A percentile compares a stretch with the other conserved stretches of the same genome.
These are phyloP conservation scores for Lentinus polychrous DNA, from an alignment of 1,284 basidiomycete species.

Conservation along the genomic window DNA sequence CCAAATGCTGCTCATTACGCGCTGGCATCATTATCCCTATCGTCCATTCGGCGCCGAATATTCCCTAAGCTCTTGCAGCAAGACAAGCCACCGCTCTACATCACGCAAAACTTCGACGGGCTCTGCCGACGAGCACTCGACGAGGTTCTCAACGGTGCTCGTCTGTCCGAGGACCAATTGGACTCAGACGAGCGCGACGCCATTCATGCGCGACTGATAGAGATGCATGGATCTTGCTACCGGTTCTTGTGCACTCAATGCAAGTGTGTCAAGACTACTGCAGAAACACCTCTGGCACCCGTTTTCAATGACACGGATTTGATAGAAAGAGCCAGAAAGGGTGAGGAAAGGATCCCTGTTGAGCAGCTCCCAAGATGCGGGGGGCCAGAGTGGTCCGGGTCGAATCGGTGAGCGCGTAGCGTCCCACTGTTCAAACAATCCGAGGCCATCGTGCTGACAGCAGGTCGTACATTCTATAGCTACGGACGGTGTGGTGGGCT, in stretches of 20 bases:
- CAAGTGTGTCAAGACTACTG: slow-evolving; percentile 21
- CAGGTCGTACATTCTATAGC: no score
- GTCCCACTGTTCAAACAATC: no score
- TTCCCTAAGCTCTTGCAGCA: slow-evolving; percentile 23
- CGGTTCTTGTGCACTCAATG: slow-evolving; percentile 44
- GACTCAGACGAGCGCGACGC: not conserved
- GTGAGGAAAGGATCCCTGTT: slow-evolving; percentile 37
- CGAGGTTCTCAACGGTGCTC: slow-evolving; percentile 7
- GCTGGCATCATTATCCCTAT: slow-evolving; percentile 23
- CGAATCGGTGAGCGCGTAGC: no score
- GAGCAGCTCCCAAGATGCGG: slow-evolving; percentile 45
- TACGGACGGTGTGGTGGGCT: slow-evolving; percentile 36
- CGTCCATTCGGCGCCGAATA: slow-evolving; percentile 13
- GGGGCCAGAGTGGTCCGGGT: slow-evolving; percentile 9
- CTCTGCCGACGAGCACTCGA: slow-evolving; percentile 26
- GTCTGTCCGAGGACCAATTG: not conserved
- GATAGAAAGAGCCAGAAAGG: slow-evolving; percentile 19
- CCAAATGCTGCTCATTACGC: slow-evolving; percentile 31
- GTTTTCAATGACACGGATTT: slow-evolving; percentile 46
- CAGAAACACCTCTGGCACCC: slow-evolving; percentile 43
- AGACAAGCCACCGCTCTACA: slow-evolving; percentile 31
- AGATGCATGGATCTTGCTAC: slow-evolving; percentile 63
- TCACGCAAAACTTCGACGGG: slow-evolving; percentile 36
- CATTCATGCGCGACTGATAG: slow-evolving; percentile 29
- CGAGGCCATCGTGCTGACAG: no score